Conservation (phyloP, 805 yeast genomes). For the Pichia membranifaciens region DNA sequence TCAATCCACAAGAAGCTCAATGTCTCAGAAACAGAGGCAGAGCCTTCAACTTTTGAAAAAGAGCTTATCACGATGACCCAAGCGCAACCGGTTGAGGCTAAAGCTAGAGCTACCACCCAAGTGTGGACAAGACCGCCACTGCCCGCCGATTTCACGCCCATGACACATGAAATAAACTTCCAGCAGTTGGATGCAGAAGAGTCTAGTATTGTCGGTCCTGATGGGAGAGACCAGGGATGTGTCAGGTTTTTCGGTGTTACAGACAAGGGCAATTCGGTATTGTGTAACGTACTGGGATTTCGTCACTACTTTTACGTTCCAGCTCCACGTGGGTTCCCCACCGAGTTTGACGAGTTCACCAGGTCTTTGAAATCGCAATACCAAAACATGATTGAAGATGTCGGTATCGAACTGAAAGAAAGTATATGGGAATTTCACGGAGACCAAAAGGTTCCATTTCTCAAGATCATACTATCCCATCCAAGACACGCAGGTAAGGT, state of each 20-base stretch:
- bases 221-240: conserved; percentile 45
- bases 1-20: conserved; percentile 27
- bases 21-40: conserved; percentile 26
- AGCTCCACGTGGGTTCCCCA: conserved; percentile 72
- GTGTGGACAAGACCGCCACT: conserved; percentile 50
- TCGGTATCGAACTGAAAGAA: conserved; percentile 68
- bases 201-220: conserved; percentile 33
- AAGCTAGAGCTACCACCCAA: conserved; percentile 24
- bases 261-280: conserved; percentile 75
- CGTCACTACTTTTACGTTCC: conserved; percentile 88
- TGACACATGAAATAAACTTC: conserved; percentile 52
- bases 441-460: conserved; percentile 68
- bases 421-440: conserved; percentile 93
- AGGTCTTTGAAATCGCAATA: conserved; percentile 43
- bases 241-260: conserved; percentile 93
- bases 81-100: conserved; percentile 20
- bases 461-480: conserved; percentile 64
- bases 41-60: conserved; percentile 47
- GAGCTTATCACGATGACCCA: conserved; percentile 43
- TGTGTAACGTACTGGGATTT: conserved; percentile 87
- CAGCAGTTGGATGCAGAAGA: conserved; percentile 97
- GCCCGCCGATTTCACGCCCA: conserved; percentile 44
- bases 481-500: conserved; percentile 62
- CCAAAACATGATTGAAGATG: conserved; percentile 48
- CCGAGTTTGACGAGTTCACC: conserved; percentile 44